phyloP scores from a whole-genome alignment of 495 filamentous ascomycete genomes.

The Neurospora hispaniola region DNA sequence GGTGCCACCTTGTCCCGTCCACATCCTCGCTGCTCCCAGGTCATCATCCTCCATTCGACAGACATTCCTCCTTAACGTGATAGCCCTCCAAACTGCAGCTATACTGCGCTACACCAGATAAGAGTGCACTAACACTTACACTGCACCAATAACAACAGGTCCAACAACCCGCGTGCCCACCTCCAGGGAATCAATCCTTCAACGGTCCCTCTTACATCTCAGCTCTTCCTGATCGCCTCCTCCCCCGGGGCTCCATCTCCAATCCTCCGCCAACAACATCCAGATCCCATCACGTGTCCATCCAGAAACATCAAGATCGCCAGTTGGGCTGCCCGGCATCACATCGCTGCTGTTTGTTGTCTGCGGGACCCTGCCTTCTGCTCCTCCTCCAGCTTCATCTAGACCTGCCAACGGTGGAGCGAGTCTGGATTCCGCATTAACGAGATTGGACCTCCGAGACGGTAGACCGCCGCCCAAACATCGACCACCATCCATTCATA shows the following conservation, averaged over 20 bases:
- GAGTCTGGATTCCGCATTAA: not conserved
- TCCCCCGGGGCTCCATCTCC: not conserved
- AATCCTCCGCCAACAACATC: not conserved
- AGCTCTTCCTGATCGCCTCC: not conserved
- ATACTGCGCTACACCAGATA: not conserved
- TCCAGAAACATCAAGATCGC: not conserved
- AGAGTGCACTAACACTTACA: not conserved
- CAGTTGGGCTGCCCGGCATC: not conserved
- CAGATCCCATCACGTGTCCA: not conserved
- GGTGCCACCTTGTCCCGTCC: conserved; percentile 1
- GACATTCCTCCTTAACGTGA: not conserved
- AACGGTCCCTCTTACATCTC: not conserved
- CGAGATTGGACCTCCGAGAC: not conserved
- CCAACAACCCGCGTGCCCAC: not conserved
- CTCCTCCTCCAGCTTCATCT: not conserved
- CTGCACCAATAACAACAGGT: not conserved
- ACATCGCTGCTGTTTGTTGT: too few species aligned
- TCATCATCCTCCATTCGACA: not conserved
- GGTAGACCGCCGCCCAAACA: not conserved
- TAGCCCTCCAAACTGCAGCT: not conserved
- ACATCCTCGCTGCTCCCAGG: not conserved
- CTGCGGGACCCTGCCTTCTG: too few species aligned
- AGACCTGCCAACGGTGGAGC: not conserved
- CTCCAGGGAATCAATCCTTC: not conserved
- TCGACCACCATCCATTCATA: not conserved